Conservation (phyloP, 495 filamentous ascomycete genomes). For the Hypomontagnella submonticulosa region DNA sequence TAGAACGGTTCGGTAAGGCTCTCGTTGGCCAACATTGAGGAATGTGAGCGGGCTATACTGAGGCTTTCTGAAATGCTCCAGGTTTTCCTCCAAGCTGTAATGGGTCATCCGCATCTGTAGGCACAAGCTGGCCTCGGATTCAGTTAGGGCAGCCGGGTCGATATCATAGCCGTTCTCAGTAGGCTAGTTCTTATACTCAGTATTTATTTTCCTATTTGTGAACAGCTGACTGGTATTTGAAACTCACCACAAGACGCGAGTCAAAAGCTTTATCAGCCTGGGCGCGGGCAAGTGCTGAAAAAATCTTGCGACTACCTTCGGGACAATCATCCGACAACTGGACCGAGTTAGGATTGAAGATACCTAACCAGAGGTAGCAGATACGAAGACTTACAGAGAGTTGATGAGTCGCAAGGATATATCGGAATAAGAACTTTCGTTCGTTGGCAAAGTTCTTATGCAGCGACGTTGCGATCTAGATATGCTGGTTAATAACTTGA, state of each 20-base stretch:
- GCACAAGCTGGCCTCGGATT: slow-evolving; percentile 39
- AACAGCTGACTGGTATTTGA: background rate
- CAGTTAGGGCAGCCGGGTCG: slow-evolving; percentile 6
- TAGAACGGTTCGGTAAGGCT: slow-evolving; percentile 23
- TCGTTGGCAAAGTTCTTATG: slow-evolving; percentile 54
- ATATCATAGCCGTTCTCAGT: background rate
- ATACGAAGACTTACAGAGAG: slow-evolving; percentile 53
- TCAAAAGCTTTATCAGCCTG: slow-evolving; percentile 58
- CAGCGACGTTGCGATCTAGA: slow-evolving; percentile 57
- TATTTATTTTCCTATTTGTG: background rate
- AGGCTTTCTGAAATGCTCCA: slow-evolving; percentile 27
- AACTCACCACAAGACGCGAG: slow-evolving; percentile 49
- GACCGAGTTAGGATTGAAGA: slow-evolving; percentile 41
- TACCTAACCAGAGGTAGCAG: background rate
- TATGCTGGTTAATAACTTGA: slow-evolving; percentile 2
- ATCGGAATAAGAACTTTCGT: slow-evolving; percentile 57
- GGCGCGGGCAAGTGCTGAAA: slow-evolving; percentile 52
- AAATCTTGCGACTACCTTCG: slow-evolving; percentile 54
- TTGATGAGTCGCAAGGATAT: slow-evolving; percentile 55
- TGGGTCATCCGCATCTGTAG: slow-evolving; percentile 30
- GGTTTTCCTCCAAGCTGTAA: slow-evolving; percentile 35
- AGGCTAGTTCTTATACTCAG: slow-evolving; percentile 16
- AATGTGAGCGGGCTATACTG: slow-evolving; percentile 39
- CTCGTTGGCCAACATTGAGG: slow-evolving; percentile 26
- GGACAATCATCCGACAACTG: slow-evolving; percentile 52